A percentile compares a stretch with the other conserved stretches of the same genome.
Evolutionary conservation across 345 rosid genomes (phyloP).

Genomic region (Euphorbia tirucalli): DNA sequence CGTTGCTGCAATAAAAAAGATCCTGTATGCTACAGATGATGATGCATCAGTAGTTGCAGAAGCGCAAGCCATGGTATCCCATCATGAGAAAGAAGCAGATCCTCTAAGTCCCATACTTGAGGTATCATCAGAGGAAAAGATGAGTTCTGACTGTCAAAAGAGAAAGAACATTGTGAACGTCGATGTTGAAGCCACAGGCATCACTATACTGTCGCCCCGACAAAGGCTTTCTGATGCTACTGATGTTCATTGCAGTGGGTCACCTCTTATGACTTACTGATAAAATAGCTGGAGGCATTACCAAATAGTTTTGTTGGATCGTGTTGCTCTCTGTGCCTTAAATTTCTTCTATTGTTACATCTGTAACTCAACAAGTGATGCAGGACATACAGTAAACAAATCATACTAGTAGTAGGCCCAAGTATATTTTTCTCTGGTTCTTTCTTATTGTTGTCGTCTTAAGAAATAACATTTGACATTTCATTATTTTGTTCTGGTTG

Average conservation of each 20-base stretch:
- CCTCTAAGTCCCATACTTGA: slow-evolving; percentile 72
- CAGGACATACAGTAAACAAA: neutral
- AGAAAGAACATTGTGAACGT: slow-evolving; percentile 68
- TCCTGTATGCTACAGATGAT: slow-evolving; percentile 75
- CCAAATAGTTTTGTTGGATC: slow-evolving; percentile 12
- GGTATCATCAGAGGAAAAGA: slow-evolving; percentile 58
- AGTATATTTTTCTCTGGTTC: neutral
- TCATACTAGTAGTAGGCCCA: neutral
- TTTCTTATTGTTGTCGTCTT: neutral
- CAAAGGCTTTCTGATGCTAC: slow-evolving; percentile 83
- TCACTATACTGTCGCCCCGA: slow-evolving; percentile 68
- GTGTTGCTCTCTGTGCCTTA: slow-evolving; percentile 7
- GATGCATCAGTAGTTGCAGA: slow-evolving; percentile 60
- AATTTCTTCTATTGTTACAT: slow-evolving; percentile 18
- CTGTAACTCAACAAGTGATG: slow-evolving; percentile 13
- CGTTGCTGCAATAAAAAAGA: slow-evolving; percentile 73
- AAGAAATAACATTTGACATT: slow-evolving; percentile 4
- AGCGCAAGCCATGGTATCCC: slow-evolving; percentile 65
- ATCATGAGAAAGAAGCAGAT: slow-evolving; percentile 37
- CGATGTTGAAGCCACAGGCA: slow-evolving; percentile 74
- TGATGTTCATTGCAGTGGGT: slow-evolving; percentile 85
- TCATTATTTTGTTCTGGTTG: neutral
- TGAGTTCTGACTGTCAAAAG: slow-evolving; percentile 61
- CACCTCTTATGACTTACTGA: slow-evolving; percentile 87
- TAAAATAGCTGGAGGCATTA: slow-evolving; percentile 4